phyloP scores from a whole-genome alignment of 1,139 yeast genomes.

The Trichomonascaceae sp. region DNA sequence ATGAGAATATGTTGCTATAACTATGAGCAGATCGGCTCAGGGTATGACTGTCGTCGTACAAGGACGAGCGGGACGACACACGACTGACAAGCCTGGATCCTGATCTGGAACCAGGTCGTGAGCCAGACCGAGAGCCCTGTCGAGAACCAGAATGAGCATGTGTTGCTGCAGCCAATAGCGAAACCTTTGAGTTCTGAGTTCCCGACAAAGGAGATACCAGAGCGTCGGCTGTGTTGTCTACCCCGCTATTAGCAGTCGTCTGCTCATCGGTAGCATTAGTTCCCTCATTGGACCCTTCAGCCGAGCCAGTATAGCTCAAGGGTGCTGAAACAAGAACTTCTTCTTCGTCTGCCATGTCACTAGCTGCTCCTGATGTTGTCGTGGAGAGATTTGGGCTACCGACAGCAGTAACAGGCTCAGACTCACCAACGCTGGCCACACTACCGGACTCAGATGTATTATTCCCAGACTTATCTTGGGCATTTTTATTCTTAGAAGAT shows the following conservation, averaged over 20 bases:
- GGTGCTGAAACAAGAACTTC: neutral
- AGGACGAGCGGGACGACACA: neutral
- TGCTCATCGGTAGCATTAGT: neutral
- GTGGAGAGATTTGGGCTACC: neutral
- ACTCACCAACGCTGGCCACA: neutral
- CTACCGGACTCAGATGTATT: neutral
- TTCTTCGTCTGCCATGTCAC: neutral
- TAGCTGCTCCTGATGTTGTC: neutral
- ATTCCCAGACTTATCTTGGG: neutral
- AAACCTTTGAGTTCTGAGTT: neutral
- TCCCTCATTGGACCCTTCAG: neutral
- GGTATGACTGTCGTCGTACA: neutral
- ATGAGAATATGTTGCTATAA: slow-evolving; percentile 6
- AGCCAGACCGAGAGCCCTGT: slow-evolving; percentile 1
- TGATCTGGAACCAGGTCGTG: slow-evolving; percentile 2
- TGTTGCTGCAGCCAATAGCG: neutral
- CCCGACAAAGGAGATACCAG: neutral
- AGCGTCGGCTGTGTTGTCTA: neutral
- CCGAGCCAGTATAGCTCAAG: neutral
- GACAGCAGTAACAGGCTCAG: neutral
- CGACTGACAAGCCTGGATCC: neutral
- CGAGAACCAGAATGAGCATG: neutral
- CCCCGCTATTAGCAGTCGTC: neutral
- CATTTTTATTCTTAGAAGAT: neutral
- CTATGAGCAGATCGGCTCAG: slow-evolving; percentile 4